Evolutionary conservation across 2,329 filamentous ascomycete species (phyloP).

Genomic region (Lachnellula willkommii): DNA sequence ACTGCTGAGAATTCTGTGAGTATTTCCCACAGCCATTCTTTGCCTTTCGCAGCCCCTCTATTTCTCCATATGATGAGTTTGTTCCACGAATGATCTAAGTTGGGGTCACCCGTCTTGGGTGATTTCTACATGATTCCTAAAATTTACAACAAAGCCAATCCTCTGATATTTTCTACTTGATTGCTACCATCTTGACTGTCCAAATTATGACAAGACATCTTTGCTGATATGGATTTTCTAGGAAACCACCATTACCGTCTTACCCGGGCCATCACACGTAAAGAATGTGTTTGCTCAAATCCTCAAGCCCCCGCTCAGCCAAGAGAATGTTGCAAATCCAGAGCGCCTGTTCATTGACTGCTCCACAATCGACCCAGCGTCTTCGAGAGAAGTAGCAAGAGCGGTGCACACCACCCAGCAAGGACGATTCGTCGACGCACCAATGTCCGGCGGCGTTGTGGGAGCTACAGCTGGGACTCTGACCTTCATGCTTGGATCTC

Average conservation of each 20-base stretch:
- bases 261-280: slow-evolving; percentile 86
- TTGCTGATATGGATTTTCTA: slow-evolving; percentile 35
- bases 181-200: slow-evolving; percentile 5
- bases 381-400: slow-evolving; percentile 72
- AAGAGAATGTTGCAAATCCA: slow-evolving; percentile 41
- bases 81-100: slow-evolving; percentile 67
- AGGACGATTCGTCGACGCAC: slow-evolving; percentile 84
- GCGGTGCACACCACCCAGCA: slow-evolving; percentile 60
- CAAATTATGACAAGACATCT: neutral
- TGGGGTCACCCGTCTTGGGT: slow-evolving; percentile 50
- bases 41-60: slow-evolving; percentile 8
- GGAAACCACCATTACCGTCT: slow-evolving; percentile 82
- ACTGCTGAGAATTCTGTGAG: slow-evolving; percentile 64
- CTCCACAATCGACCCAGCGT: slow-evolving; percentile 89
- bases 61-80: slow-evolving; percentile 43
- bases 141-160: slow-evolving; percentile 63
- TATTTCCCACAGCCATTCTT: slow-evolving; percentile 10
- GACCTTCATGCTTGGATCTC: slow-evolving; percentile 90
- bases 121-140: slow-evolving; percentile 56
- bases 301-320: slow-evolving; percentile 53
- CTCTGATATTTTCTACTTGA: slow-evolving; percentile 48
- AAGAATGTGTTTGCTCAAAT: slow-evolving; percentile 76
- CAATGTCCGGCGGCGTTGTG: slow-evolving; percentile 94
- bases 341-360: slow-evolving; percentile 87
- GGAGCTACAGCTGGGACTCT: slow-evolving; percentile 81